These are phyloP conservation scores for Heracleum sosnowskyi DNA, from an alignment of 129 eudicot species.

Conservation along the genomic window DNA sequence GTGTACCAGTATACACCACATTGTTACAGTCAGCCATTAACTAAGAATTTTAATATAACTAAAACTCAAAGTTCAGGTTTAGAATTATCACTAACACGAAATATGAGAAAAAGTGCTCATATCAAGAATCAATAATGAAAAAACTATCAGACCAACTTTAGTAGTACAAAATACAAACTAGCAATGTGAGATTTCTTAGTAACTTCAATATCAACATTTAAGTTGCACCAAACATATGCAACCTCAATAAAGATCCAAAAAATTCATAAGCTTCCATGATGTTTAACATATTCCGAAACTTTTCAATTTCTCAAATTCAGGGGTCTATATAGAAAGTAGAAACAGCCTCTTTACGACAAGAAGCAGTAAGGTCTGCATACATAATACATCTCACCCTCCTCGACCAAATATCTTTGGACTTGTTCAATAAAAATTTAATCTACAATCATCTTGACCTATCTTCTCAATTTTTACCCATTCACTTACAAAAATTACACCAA, in stretches of 20 bases:
- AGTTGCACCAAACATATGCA: neutral
- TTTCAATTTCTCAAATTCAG: neutral
- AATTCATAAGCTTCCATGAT: neutral
- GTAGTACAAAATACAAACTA: neutral
- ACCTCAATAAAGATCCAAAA: neutral
- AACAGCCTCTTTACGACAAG: neutral
- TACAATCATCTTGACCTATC: neutral
- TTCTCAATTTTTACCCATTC: neutral
- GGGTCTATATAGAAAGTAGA: neutral
- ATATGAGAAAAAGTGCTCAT: neutral
- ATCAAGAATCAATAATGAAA: neutral
- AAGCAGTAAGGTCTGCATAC: neutral
- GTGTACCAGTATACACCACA: neutral
- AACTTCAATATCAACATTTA: neutral
- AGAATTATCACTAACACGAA: neutral
- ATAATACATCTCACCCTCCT: too few species aligned
- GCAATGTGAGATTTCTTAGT: neutral
- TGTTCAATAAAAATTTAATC: neutral
- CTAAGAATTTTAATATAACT: neutral
- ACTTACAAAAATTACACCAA: neutral
- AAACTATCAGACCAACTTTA: neutral
- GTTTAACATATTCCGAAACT: neutral
- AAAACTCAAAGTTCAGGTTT: neutral
- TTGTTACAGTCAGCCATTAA: neutral
- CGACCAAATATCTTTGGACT: neutral